These are phyloP conservation scores for Talaromyces sp. DNA, from an alignment of 2,329 filamentous ascomycete genomes.

Conservation along the genomic window DNA sequence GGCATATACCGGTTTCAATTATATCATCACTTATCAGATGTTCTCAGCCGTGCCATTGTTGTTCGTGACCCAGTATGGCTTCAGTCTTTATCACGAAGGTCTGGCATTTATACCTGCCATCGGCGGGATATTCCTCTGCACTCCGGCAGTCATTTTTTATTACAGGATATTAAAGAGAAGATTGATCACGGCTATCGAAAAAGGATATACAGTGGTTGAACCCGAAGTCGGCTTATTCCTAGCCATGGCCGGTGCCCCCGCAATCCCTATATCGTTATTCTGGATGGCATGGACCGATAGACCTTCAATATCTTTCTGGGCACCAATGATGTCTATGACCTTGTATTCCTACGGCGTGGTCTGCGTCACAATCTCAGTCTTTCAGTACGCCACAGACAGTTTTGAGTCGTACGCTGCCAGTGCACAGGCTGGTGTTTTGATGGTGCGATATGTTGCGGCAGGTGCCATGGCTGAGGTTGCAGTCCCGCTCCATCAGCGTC, in stretches of 20 bases:
- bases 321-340: not conserved
- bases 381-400: constrained; percentile 1
- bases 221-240: not conserved
- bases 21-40: no score
- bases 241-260: not conserved
- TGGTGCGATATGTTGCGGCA: constrained; percentile 1
- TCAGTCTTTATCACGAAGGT: not conserved
- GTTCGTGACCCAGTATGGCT: not conserved
- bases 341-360: constrained; percentile 1
- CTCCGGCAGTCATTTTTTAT: not conserved
- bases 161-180: not conserved
- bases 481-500: not conserved
- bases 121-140: no score
- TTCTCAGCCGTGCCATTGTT: not conserved
- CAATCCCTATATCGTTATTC: constrained; percentile 8
- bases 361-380: not conserved
- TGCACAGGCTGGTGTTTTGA: constrained; percentile 4
- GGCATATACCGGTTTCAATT: not conserved
- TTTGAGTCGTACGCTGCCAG: constrained; percentile 9
- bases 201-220: not conserved
- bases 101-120: not conserved
- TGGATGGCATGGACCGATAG: not conserved
- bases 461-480: not conserved
- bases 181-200: not conserved
- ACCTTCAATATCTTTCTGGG: not conserved